Evolutionary conservation across 805 yeast species (phyloP), one percentile per base, ranked within the genome.

Genomic region (Lipomyces yamadae): DNA sequence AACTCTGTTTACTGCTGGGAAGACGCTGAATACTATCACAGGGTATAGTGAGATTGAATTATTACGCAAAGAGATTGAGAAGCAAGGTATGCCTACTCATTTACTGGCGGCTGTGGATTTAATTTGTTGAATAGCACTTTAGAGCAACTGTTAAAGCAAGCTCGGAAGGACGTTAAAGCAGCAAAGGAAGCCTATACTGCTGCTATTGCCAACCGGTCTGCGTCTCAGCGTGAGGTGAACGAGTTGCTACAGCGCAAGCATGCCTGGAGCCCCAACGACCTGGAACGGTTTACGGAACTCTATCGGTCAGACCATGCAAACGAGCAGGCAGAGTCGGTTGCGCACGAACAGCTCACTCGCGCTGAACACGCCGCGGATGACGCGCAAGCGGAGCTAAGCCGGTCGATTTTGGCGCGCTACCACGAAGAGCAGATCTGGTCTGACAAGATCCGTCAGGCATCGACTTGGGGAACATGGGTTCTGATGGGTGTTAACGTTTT

Each of bases 361-460:
- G 81, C 86, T 0, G 98, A 93, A 72, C 75, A 74, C 1, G 76
- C 78, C 58, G 90, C 88, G 54, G 97, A 92, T 64, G 87, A 87
- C 8, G 77, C 88, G 24, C 94, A 90, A 71, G 83, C 86, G 63
- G 85, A 83, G 64, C 78, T 92, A 58, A 88, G 92, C 18, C 87
- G 87, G 64, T 88, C 91, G 66, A 95, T 95, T 18, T 81, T 94
- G 74, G 87, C 92, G 1, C 81, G 98, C 72, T 95, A 95, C 74
- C 97, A 94, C 70, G 98, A 95, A 76, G 99, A 95, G 74, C 98
- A 95, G 77, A 86, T 95, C 6, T 95, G 99, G 98, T 91, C 97
- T 1, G 99, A 95, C 78, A 93, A 93, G 77, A 95, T 95, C 67
- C 82, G 99, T 68, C 85, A 93, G 71, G 92, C 96, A 4, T 91